These are phyloP conservation scores for Oenanthe javanica DNA, from an alignment of 140 eudicot genomes.

Conservation along the genomic window DNA sequence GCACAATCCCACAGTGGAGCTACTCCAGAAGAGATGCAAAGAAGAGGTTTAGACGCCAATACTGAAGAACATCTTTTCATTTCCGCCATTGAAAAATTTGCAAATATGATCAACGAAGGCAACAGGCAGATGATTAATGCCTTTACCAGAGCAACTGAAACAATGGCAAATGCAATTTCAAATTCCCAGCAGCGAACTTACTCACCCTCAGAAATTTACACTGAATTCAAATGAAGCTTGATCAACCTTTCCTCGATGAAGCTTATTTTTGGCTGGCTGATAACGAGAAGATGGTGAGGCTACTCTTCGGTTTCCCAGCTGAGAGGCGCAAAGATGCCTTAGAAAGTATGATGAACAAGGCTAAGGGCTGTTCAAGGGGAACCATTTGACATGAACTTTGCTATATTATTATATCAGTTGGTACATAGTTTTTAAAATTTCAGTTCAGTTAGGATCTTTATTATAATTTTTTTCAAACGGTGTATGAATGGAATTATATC, in stretches of 20 bases:
- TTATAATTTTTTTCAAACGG: no score
- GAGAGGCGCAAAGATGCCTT: conserved; percentile 1
- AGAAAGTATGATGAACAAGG: not conserved
- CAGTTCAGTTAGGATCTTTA: not conserved
- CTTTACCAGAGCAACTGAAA: not conserved
- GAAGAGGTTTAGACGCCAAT: not conserved
- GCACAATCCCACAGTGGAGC: conserved; percentile 3
- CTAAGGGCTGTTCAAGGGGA: not conserved
- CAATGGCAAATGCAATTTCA: conserved; percentile 6
- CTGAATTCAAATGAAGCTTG: conserved; percentile 5
- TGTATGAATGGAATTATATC: not conserved
- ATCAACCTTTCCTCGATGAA: not conserved
- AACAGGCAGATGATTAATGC: conserved; percentile 3
- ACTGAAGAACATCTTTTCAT: not conserved
- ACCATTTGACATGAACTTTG: not conserved
- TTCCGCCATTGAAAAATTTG: not conserved
- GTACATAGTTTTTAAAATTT: not conserved
- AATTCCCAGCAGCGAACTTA: conserved; percentile 6
- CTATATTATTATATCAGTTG: no score
- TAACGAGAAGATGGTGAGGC: conserved; percentile 5
- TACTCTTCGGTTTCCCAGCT: not conserved
- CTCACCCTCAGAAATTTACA: not conserved
- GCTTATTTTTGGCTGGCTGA: conserved; percentile 3
- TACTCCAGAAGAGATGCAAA: not conserved
- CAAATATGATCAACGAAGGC: not conserved